Conservation (phyloP, 1,139 yeast species). For the Lodderomyces margitis region DNA sequence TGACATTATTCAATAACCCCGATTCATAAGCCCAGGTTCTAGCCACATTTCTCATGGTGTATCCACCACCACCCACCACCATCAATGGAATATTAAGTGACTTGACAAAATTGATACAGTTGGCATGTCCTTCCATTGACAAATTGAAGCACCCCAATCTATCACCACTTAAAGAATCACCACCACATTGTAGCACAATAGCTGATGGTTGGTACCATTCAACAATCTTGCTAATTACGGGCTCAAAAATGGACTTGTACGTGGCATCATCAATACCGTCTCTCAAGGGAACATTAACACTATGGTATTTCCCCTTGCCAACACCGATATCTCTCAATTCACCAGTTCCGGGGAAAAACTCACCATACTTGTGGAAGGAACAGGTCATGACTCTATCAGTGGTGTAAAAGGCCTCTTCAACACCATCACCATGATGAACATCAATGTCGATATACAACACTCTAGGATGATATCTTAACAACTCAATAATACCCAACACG, state of each 20-base stretch:
- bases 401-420: conserved; percentile 94
- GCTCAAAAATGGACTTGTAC: conserved; percentile 83
- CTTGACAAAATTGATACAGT: conserved; percentile 87
- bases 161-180: conserved; percentile 90
- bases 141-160: conserved; percentile 89
- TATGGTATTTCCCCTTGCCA: conserved; percentile 83
- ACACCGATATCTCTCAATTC: conserved; percentile 86
- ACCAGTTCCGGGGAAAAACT: conserved; percentile 96
- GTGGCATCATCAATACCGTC: conserved; percentile 93
- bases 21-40: conserved; percentile 96
- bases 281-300: conserved; percentile 85
- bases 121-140: conserved; percentile 92
- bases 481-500: conserved; percentile 86
- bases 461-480: conserved; percentile 87
- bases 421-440: conserved; percentile 98
- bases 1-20: conserved; percentile 77
- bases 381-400: conserved; percentile 98
- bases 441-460: conserved; percentile 96
- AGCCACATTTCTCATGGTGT: conserved; percentile 95
- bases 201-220: conserved; percentile 95
- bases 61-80: conserved; percentile 97
- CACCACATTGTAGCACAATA: conserved; percentile 89
- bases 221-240: conserved; percentile 75
- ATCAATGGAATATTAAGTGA: conserved; percentile 85
- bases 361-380: conserved; percentile 95